phyloP scores from a whole-genome alignment of 257 asterid species.

The Gardenia jasminoides region DNA sequence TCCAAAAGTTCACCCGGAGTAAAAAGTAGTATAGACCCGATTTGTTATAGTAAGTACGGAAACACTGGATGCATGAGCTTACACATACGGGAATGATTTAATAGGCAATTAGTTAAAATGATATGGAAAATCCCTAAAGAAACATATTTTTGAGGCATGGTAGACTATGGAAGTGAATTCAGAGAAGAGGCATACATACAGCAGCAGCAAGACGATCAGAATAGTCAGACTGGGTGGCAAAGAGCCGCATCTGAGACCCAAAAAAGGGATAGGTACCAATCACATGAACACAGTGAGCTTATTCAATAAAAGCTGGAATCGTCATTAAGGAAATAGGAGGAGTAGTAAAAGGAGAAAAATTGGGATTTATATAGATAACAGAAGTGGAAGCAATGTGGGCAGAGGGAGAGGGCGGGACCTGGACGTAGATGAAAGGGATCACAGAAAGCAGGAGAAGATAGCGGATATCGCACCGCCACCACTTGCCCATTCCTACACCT shows the following conservation, averaged over 20 bases:
- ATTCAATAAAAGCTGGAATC: neutral
- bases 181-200: constrained; percentile 46
- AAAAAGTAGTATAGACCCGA: too few species aligned
- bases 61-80: too few species aligned
- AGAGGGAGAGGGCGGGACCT: constrained; percentile 36
- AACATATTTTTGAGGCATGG: neutral
- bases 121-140: too few species aligned
- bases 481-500: constrained; percentile 27
- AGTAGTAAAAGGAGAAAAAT: neutral
- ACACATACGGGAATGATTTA: too few species aligned
- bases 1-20: neutral
- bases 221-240: constrained; percentile 74
- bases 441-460: constrained; percentile 67
- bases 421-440: constrained; percentile 77
- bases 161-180: neutral
- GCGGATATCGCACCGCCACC: constrained; percentile 64
- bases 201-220: constrained; percentile 93
- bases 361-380: neutral
- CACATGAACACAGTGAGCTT: constrained; percentile 15
- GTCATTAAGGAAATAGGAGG: neutral
- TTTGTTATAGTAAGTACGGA: too few species aligned
- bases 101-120: too few species aligned
- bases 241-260: constrained; percentile 79
- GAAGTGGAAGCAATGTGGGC: neutral
- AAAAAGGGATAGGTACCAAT: constrained; percentile 22